Evolutionary conservation across 106 monocot genomes (phyloP), one percentile per base, ranked within the genome.

Genomic region (Allium cepa): DNA sequence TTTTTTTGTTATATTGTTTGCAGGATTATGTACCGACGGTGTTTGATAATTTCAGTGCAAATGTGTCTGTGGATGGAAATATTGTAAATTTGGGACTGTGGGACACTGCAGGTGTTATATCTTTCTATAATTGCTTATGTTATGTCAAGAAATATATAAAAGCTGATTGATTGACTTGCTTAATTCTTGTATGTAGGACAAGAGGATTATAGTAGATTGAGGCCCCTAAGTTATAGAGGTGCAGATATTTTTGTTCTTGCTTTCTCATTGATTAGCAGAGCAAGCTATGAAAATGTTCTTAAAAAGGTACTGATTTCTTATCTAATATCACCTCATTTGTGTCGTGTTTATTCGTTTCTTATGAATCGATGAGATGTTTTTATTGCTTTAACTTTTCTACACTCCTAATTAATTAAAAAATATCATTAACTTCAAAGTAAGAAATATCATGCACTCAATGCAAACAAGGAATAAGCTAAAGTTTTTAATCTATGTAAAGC

Each of bases 21-120:
- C 48, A 84, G 84, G 84, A 84, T 62, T 84, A 84, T 28, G 63
- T 84, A 4, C 84, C 84, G 6, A 84, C 84, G 7, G 84, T 84
- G 46, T 84, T 84, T 57, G 84, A 84, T 55, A 84, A 84, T 59
- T 84, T 84, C 80, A 84, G 84, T 45, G 84, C 84, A 8, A 84
- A 84, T 72, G 80, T 84, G 7, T 73, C 73, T 18, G 67, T 72
- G 5, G 84, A 84, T 12, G 84, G 77, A 12, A 80, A 45, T 26
- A 84, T 76, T 63, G 84, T 84, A n/a, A 84, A 80, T 56, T 57
- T 84, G 11, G 84, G 84, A 12, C 63, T 84, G 3, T 84, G 84
- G 84, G 84, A 84, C 27, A 84, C 84, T 53, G 84, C 80, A 15
- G 84, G 84, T 80, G 17, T 45, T 53, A 17, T 9, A 50, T 18